Evolutionary conservation across 352 stramenopile species (phyloP).

Genomic region (Globisporangium apiculatum): DNA sequence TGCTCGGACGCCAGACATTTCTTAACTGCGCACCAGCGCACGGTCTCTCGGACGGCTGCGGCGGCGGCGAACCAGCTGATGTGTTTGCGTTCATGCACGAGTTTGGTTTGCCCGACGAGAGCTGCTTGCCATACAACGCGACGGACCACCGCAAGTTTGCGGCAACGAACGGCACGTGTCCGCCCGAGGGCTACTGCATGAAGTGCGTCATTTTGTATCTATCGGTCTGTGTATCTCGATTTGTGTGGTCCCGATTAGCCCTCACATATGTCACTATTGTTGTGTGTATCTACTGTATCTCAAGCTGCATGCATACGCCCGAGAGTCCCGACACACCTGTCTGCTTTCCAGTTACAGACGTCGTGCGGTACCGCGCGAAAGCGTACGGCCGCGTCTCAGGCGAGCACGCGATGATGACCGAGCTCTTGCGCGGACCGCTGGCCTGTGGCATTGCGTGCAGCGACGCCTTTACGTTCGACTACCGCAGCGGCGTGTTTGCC

Average conservation of each 20-base stretch:
- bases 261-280: too few species aligned
- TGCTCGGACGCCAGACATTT: constrained; percentile 53
- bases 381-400: constrained; percentile 52
- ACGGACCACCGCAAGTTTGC: constrained; percentile 52
- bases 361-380: constrained; percentile 80
- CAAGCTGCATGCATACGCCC: constrained; percentile 75
- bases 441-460: constrained; percentile 91
- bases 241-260: too few species aligned
- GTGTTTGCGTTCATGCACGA: constrained; percentile 61
- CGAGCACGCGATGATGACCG: constrained; percentile 83
- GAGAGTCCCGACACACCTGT: constrained; percentile 27
- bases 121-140: constrained; percentile 51
- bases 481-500: constrained; percentile 90
- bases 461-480: constrained; percentile 77
- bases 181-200: constrained; percentile 58
- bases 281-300: not conserved
- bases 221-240: constrained; percentile 4
- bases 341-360: constrained; percentile 72
- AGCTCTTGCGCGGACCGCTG: constrained; percentile 82
- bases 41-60: constrained; percentile 44
- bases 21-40: constrained; percentile 54
- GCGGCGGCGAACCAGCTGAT: constrained; percentile 45
- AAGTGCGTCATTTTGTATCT: constrained; percentile 21
- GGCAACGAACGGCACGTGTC: constrained; percentile 43
- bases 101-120: constrained; percentile 50